These are phyloP conservation scores for Vanrija sp. DNA, from an alignment of 1,284 basidiomycete genomes.

Conservation along the genomic window DNA sequence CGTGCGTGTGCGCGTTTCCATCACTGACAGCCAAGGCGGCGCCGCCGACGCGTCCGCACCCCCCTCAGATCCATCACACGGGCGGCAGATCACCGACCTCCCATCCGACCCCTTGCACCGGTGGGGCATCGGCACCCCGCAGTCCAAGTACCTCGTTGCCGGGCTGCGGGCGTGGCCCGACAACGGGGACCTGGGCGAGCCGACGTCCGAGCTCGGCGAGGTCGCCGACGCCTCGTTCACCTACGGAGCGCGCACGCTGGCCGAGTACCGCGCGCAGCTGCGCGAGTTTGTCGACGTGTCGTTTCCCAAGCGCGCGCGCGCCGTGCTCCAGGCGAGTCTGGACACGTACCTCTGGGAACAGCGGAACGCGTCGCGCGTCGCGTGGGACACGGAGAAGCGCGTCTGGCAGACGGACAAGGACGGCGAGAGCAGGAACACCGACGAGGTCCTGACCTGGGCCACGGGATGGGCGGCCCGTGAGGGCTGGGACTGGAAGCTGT, in stretches of 20 bases:
- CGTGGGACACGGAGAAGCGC: slow-evolving; percentile 26
- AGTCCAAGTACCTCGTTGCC: slow-evolving; percentile 19
- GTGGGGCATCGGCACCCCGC: slow-evolving; percentile 26
- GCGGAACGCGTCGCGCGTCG: background rate
- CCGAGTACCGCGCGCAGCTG: slow-evolving; percentile 23
- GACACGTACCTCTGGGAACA: slow-evolving; percentile 13
- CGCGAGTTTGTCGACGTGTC: slow-evolving; percentile 21
- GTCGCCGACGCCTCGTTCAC: slow-evolving; percentile 36
- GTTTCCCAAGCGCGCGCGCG: slow-evolving; percentile 18
- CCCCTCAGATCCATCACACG: no score
- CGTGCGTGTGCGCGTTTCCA: no score
- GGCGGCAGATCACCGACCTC: slow-evolving; percentile 20
- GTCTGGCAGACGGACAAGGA: slow-evolving; percentile 49
- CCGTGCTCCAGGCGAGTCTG: slow-evolving; percentile 15
- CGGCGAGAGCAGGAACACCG: slow-evolving; percentile 3
- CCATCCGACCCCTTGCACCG: slow-evolving; percentile 33
- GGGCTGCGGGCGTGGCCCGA: slow-evolving; percentile 27
- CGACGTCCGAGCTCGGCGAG: slow-evolving; percentile 25
- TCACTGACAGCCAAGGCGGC: no score
- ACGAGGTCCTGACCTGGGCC: slow-evolving; percentile 34
- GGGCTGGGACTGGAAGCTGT: slow-evolving; percentile 41
- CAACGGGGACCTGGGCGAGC: slow-evolving; percentile 13
- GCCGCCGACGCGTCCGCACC: no score
- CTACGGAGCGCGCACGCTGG: slow-evolving; percentile 16
- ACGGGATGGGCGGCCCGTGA: slow-evolving; percentile 25